phyloP scores from a whole-genome alignment of 441 rosid species.

The California macrophylla region DNA sequence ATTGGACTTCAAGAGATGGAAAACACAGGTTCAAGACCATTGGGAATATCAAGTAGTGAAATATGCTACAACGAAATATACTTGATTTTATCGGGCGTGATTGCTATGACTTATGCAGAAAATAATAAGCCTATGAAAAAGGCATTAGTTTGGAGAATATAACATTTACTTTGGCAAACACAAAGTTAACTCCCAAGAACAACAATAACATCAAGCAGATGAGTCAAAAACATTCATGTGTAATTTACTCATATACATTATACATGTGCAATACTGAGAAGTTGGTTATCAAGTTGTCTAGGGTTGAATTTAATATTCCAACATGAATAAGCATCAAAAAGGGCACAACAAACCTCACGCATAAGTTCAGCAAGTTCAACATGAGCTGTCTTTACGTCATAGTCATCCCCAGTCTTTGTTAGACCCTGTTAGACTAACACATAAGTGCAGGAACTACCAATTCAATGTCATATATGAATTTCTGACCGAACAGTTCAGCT shows the following conservation, averaged over 20 bases:
- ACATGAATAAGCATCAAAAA: neutral
- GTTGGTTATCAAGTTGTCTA: neutral
- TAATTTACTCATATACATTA: neutral
- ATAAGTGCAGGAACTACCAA: constrained; percentile 12
- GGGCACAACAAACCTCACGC: constrained; percentile 66
- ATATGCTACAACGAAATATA: too few relatives aligned
- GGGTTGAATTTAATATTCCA: neutral
- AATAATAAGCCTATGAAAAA: too few relatives aligned
- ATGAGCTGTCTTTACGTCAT: constrained; percentile 91
- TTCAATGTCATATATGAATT: neutral
- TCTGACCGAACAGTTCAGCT: neutral
- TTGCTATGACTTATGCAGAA: too few relatives aligned
- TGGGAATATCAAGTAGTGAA: too few relatives aligned
- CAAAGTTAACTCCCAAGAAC: neutral
- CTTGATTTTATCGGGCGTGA: too few relatives aligned
- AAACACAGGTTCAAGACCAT: too few relatives aligned
- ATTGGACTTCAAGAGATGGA: too few relatives aligned
- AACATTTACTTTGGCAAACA: too few relatives aligned
- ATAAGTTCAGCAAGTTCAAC: constrained; percentile 97
- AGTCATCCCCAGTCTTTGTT: constrained; percentile 90
- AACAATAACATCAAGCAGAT: neutral
- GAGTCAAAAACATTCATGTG: neutral
- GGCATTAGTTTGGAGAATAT: too few relatives aligned
- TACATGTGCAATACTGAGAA: neutral
- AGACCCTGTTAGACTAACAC: constrained; percentile 49